Evolutionary conservation across 148 eudicot species (phyloP).

Genomic region (Beta vulgaris): DNA sequence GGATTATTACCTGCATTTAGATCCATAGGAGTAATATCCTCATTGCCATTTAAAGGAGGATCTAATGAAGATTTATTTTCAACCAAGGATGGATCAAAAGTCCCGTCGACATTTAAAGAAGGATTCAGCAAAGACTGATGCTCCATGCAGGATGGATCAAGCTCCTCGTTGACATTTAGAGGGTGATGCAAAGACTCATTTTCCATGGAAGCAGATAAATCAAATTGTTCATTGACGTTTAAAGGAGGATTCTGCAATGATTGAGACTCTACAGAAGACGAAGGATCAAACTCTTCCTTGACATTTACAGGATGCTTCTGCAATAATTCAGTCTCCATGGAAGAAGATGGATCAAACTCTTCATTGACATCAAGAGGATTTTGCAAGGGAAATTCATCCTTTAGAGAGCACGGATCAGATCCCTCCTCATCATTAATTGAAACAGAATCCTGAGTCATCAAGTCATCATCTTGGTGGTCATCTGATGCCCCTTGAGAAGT

Average conservation of each 20-base stretch:
- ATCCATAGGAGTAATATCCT: conserved; percentile 40
- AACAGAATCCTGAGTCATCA: conserved; percentile 20
- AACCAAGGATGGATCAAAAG: conserved; percentile 26
- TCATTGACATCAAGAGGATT: conserved; percentile 32
- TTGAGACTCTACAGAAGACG: conserved; percentile 27
- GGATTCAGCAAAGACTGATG: conserved; percentile 36
- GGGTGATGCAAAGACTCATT: conserved; percentile 36
- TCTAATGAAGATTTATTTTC: conserved; percentile 34
- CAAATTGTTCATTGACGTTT: conserved; percentile 19
- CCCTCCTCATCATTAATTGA: conserved; percentile 34
- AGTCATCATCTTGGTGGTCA: conserved; percentile 26
- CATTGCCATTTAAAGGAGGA: conserved; percentile 29
- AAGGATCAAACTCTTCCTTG: conserved; percentile 26
- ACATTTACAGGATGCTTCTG: conserved; percentile 28
- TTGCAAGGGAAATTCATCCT: conserved; percentile 32
- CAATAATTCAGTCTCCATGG: conserved; percentile 27
- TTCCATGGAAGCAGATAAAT: conserved; percentile 22
- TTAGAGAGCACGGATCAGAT: conserved; percentile 23
- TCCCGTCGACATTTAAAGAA: conserved; percentile 18
- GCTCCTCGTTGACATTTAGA: conserved; percentile 30
- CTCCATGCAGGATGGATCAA: conserved; percentile 29
- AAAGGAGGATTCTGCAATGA: conserved; percentile 26
- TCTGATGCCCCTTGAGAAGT: conserved; percentile 18
- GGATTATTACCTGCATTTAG: conserved; percentile 34
- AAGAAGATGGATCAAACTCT: conserved; percentile 22